Conservation (phyloP, 148 eudicot genomes). For the Chenopodium album region DNA sequence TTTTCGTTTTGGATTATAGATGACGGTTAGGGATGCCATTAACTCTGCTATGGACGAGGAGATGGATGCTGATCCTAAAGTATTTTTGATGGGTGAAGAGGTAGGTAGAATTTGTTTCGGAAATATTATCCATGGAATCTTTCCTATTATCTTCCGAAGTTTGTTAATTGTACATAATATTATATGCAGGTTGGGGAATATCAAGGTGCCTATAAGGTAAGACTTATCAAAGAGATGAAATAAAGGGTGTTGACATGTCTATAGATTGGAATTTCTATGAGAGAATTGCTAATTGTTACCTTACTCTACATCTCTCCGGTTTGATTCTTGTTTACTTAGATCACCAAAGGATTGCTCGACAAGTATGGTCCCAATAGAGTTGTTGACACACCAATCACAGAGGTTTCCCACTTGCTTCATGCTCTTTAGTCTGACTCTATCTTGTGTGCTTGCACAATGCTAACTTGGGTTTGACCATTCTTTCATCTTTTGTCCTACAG, state of each 20-base stretch:
- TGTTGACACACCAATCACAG: conserved; percentile 89
- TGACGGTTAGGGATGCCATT: conserved; percentile 76
- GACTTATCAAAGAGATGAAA: not conserved
- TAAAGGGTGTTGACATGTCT: not conserved
- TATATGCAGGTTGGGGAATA: conserved; percentile 78
- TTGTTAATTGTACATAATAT: not conserved
- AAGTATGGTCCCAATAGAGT: conserved; percentile 88
- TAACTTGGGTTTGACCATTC: not conserved
- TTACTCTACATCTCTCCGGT: not conserved
- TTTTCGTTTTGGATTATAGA: conserved; percentile 30
- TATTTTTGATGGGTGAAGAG: conserved; percentile 88
- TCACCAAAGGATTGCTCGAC: conserved; percentile 68
- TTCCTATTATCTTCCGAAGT: not conserved
- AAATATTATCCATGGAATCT: not conserved
- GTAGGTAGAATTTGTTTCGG: conserved; percentile 29
- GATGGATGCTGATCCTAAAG: conserved; percentile 74
- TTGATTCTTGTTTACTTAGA: conserved; percentile 30
- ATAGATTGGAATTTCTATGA: not conserved
- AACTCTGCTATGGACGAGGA: conserved; percentile 88
- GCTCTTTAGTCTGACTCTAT: not conserved
- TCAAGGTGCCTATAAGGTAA: conserved; percentile 95
- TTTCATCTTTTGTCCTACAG: conserved; percentile 32
- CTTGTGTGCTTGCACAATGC: not conserved
- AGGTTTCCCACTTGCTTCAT: conserved; percentile 37
- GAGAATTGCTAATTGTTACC: not conserved